Conservation (phyloP, 306 rosid species). For the Glycyrrhiza uralensis region DNA sequence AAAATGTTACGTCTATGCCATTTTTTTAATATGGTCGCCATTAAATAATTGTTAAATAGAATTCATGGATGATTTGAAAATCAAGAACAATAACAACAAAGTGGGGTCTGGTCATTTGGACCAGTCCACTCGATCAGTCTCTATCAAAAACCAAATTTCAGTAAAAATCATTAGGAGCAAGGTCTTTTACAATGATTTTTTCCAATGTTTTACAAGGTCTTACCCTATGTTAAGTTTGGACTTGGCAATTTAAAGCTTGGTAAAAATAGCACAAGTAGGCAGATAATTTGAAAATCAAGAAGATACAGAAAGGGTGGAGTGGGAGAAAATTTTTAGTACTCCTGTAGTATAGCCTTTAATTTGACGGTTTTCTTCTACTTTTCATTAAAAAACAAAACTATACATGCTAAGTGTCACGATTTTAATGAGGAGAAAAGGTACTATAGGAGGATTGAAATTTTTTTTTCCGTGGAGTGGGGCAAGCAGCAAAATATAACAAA, state of each 20-base stretch:
- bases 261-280: neutral
- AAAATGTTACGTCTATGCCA: neutral
- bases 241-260: neutral
- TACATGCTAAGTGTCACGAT: neutral
- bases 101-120: too few species aligned
- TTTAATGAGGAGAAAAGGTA: neutral
- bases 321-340: neutral
- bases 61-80: neutral
- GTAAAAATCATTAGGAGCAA: neutral
- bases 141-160: neutral
- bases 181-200: neutral
- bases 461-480: neutral
- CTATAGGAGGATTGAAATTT: neutral
- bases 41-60: neutral
- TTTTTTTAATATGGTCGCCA: neutral
- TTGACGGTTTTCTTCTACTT: neutral
- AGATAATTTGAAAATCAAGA: slow-evolving; percentile 6
- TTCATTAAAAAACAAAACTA: neutral
- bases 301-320: neutral
- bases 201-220: neutral
- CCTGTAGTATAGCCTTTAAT: neutral
- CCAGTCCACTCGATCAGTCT: neutral
- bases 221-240: neutral
- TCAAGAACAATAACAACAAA: neutral
- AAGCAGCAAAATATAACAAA: neutral